Conservation (phyloP, 2,329 filamentous ascomycete genomes). For the Alternaria solani region DNA sequence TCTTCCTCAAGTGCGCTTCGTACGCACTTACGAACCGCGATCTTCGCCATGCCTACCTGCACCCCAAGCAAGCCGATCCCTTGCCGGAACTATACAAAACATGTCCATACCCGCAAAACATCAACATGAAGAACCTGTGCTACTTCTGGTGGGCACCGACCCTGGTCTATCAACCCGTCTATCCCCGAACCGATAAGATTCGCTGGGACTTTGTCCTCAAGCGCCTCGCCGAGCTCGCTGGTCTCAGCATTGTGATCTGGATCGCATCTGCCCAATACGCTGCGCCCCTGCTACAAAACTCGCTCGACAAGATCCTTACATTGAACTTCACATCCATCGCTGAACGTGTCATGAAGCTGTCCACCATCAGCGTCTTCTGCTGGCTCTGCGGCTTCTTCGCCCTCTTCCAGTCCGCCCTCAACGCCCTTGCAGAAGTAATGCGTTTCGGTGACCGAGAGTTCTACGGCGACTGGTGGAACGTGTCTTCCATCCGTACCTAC, state of each 20-base stretch:
- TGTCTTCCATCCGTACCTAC: constrained; percentile 79
- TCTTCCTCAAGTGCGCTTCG: constrained; percentile 94
- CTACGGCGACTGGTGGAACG: constrained; percentile 98
- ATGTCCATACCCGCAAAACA: constrained; percentile 90
- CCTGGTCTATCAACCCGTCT: constrained; percentile 94
- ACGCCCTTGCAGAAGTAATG: constrained; percentile 88
- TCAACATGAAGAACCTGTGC: constrained; percentile 83
- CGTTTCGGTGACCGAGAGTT: constrained; percentile 92
- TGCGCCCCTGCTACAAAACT: constrained; percentile 86
- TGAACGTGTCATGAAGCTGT: constrained; percentile 92
- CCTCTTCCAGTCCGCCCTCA: constrained; percentile 90
- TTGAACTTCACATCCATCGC: constrained; percentile 82
- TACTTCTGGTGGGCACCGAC: constrained; percentile 99
- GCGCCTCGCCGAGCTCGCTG: constrained; percentile 77
- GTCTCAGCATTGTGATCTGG: constrained; percentile 90
- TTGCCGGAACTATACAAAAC: constrained; percentile 82
- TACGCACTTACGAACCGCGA: constrained; percentile 98
- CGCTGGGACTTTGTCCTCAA: constrained; percentile 90
- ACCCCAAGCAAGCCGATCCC: constrained; percentile 74
- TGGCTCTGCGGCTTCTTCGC: constrained; percentile 99
- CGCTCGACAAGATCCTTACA: constrained; percentile 82
- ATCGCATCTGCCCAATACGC: constrained; percentile 94
- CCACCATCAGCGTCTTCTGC: constrained; percentile 92
- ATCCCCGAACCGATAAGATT: constrained; percentile 82
- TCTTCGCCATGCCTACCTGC: constrained; percentile 86